Percentiles rank a stretch among this genome's conserved stretches.
These are phyloP conservation scores for Skeletonema potamos DNA, from an alignment of 108 stramenopile species.

Conservation along the genomic window DNA sequence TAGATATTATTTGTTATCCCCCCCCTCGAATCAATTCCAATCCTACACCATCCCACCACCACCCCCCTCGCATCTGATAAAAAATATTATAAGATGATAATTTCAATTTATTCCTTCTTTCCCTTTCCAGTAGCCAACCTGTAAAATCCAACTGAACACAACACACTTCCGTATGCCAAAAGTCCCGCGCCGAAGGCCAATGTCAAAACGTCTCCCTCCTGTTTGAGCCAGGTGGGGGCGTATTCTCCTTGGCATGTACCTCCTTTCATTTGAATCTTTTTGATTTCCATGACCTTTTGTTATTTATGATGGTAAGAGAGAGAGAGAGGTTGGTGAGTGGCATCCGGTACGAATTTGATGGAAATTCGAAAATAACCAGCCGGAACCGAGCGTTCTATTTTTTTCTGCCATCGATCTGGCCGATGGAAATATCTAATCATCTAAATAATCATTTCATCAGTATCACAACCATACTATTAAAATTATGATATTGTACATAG, in stretches of 20 bases:
- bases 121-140: constrained; percentile 83
- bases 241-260: constrained; percentile 74
- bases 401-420: too few species aligned
- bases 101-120: constrained; percentile 49
- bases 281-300: constrained; percentile 70
- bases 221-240: constrained; percentile 85
- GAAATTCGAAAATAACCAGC: not conserved
- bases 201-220: constrained; percentile 53
- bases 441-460: not conserved
- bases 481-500: not conserved
- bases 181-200: constrained; percentile 52
- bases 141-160: constrained; percentile 47
- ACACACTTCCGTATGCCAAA: constrained; percentile 42
- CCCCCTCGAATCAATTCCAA: not conserved
- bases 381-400: too few species aligned
- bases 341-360: not conserved
- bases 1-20: not conserved
- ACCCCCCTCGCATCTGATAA: not conserved
- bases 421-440: not conserved
- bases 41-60: not conserved
- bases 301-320: constrained; percentile 1
- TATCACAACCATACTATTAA: not conserved
- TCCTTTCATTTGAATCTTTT: constrained; percentile 70
- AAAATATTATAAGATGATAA: not conserved
- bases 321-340: not conserved